A percentile compares a stretch with the other conserved stretches of the same genome.
Conservation (phyloP, 2,329 filamentous ascomycete genomes). For the Colletotrichum gloeosporioides region DNA sequence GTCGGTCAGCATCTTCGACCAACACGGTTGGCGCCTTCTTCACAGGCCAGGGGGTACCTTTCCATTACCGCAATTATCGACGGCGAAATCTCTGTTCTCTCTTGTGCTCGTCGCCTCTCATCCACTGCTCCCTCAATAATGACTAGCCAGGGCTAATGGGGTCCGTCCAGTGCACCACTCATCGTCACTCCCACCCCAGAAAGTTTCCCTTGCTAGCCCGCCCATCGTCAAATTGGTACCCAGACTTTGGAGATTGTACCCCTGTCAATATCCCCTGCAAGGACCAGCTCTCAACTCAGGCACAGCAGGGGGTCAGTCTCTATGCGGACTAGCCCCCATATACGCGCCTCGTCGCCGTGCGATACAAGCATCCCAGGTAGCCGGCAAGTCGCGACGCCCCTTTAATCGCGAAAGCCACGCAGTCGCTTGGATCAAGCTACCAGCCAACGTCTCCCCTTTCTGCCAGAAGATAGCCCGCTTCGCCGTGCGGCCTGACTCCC, state of each 20-base stretch:
- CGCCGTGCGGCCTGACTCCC: constrained; percentile 3
- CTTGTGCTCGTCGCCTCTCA: background rate
- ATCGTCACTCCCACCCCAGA: background rate
- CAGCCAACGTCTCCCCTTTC: background rate
- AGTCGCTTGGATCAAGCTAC: background rate
- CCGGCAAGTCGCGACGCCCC: background rate
- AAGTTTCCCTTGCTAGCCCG: constrained; percentile 12
- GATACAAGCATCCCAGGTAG: constrained; percentile 11
- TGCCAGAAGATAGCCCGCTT: background rate
- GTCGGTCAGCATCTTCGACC: background rate
- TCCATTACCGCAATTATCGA: background rate
- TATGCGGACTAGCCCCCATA: background rate
- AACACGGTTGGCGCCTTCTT: background rate
- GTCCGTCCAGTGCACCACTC: background rate
- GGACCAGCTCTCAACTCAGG: constrained; percentile 4
- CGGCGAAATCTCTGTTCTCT: background rate
- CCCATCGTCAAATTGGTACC: constrained; percentile 14
- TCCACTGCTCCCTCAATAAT: background rate
- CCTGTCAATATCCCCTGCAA: constrained; percentile 9
- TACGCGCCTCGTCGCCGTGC: background rate
- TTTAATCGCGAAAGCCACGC: constrained; percentile 2
- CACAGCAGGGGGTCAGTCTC: background rate
- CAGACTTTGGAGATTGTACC: constrained; percentile 13
- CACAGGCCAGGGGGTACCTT: background rate
- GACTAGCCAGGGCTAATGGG: background rate